Percentiles rank a stretch among this genome's conserved stretches.
phyloP scores from a whole-genome alignment of 805 yeast genomes.

The Candida chauliodis region DNA sequence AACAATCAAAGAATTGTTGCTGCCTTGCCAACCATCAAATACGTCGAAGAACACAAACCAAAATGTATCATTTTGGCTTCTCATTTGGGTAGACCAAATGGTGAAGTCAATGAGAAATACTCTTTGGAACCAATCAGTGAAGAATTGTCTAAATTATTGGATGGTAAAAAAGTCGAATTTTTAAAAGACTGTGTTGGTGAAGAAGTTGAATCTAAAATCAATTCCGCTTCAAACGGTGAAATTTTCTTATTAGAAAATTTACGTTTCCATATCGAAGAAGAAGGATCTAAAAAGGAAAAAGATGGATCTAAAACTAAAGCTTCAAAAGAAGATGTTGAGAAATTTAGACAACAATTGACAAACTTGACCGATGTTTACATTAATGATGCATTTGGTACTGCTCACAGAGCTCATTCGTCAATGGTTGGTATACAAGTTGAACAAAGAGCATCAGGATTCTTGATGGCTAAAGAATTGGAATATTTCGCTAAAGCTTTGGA shows the following conservation, averaged over 20 bases:
- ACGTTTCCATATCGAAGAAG: conserved; percentile 97
- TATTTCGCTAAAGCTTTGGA: conserved; percentile 98
- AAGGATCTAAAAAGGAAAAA: conserved; percentile 81
- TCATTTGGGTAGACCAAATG: conserved; percentile 99
- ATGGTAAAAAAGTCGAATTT: conserved; percentile 63
- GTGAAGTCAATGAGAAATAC: conserved; percentile 80
- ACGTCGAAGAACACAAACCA: conserved; percentile 88
- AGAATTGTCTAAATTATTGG: conserved; percentile 79
- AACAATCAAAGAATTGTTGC: conserved; percentile 99
- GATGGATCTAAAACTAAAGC: conserved; percentile 95
- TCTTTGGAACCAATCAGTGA: conserved; percentile 90
- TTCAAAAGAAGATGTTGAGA: conserved; percentile 73
- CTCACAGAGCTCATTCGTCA: conserved; percentile 99
- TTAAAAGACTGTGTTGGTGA: conserved; percentile 89
- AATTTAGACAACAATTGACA: conserved; percentile 87
- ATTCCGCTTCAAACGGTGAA: conserved; percentile 71
- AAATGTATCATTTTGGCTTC: conserved; percentile 91
- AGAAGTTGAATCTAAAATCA: conserved; percentile 79
- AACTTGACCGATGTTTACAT: conserved; percentile 94
- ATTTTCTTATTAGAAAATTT: conserved; percentile 93
- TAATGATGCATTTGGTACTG: conserved; percentile 98
- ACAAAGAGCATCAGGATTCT: conserved; percentile 98
- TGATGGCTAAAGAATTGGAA: conserved; percentile 94
- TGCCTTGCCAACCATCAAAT: conserved; percentile 97
- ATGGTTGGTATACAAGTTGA: conserved; percentile 97